phyloP scores from a whole-genome alignment of 2,329 filamentous ascomycete species.

The Emergomyces africanus region DNA sequence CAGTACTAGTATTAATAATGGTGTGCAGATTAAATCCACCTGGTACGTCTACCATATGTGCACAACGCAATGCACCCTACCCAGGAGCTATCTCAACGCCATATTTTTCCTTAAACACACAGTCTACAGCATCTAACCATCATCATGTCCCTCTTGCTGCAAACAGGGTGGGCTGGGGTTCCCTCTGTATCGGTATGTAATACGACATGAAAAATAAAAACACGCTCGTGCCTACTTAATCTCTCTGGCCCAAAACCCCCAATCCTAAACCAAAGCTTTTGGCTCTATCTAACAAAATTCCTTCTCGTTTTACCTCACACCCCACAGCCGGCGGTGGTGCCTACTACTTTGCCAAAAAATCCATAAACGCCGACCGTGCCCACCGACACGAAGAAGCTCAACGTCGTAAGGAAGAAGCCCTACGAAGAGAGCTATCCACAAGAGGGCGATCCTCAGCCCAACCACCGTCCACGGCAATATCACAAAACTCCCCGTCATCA shows the following conservation, averaged over 20 bases:
- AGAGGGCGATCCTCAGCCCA: conserved; percentile 9
- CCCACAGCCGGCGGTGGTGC: conserved; percentile 67
- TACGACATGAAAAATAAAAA: neutral
- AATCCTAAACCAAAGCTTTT: neutral
- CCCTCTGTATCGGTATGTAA: conserved; percentile 64
- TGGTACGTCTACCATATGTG: conserved; percentile 33
- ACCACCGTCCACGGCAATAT: neutral
- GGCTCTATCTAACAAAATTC: neutral
- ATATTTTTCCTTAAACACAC: neutral
- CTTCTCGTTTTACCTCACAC: neutral
- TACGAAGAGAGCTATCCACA: conserved; percentile 9
- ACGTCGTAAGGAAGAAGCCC: conserved; percentile 18
- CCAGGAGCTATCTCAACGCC: neutral
- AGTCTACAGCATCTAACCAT: conserved; percentile 9
- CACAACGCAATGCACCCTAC: neutral
- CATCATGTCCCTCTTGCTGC: conserved; percentile 2
- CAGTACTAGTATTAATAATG: too few species aligned
- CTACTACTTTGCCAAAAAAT: conserved; percentile 91
- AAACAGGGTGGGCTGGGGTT: conserved; percentile 76
- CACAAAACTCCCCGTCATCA: conserved; percentile 12
- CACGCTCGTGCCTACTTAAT: neutral
- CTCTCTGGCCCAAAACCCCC: neutral
- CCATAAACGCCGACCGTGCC: conserved; percentile 81
- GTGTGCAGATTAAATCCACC: conserved; percentile 41
- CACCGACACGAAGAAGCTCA: conserved; percentile 51